Evolutionary conservation across 2,329 filamentous ascomycete species (phyloP).

Genomic region (Xylaria sp.): DNA sequence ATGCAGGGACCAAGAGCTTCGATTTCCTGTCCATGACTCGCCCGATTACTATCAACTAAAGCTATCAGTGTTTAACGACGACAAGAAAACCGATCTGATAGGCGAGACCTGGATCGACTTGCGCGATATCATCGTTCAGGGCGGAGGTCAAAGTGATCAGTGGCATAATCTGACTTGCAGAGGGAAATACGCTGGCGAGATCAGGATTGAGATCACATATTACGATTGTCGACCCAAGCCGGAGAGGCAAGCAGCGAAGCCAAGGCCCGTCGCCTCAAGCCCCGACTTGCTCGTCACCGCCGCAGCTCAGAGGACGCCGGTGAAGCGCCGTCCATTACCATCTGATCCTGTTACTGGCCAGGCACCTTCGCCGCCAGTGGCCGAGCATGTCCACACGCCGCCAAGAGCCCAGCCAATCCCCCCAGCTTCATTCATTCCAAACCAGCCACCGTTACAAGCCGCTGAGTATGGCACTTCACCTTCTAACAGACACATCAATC

Average conservation of each 20-base stretch:
- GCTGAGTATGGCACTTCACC: slow-evolving; percentile 53
- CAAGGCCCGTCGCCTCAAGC: slow-evolving; percentile 46
- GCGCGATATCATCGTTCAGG: slow-evolving; percentile 75
- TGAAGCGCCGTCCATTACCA: slow-evolving; percentile 84
- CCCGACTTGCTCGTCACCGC: slow-evolving; percentile 34
- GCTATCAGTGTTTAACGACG: slow-evolving; percentile 95
- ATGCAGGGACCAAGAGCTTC: slow-evolving; percentile 91
- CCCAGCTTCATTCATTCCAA: slow-evolving; percentile 47
- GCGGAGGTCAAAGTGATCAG: slow-evolving; percentile 89
- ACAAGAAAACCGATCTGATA: slow-evolving; percentile 96
- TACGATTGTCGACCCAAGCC: slow-evolving; percentile 87
- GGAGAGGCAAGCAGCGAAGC: slow-evolving; percentile 67
- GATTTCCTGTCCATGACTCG: slow-evolving; percentile 94
- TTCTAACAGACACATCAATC: slow-evolving; percentile 37
- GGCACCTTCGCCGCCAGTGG: slow-evolving; percentile 43
- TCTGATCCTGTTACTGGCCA: slow-evolving; percentile 71
- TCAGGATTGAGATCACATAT: slow-evolving; percentile 93
- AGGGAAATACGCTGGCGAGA: slow-evolving; percentile 94
- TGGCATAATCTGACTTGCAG: slow-evolving; percentile 89
- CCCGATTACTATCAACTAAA: slow-evolving; percentile 96
- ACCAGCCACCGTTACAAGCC: slow-evolving; percentile 56
- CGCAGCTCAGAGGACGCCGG: slow-evolving; percentile 52
- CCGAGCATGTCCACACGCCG: slow-evolving; percentile 51
- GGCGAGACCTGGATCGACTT: slow-evolving; percentile 91
- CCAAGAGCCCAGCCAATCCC: slow-evolving; percentile 51